A percentile compares a stretch with the other conserved stretches of the same genome.
These are phyloP conservation scores for Liquidambar formosana DNA, from an alignment of 164 flowering plant species.

Conservation along the genomic window DNA sequence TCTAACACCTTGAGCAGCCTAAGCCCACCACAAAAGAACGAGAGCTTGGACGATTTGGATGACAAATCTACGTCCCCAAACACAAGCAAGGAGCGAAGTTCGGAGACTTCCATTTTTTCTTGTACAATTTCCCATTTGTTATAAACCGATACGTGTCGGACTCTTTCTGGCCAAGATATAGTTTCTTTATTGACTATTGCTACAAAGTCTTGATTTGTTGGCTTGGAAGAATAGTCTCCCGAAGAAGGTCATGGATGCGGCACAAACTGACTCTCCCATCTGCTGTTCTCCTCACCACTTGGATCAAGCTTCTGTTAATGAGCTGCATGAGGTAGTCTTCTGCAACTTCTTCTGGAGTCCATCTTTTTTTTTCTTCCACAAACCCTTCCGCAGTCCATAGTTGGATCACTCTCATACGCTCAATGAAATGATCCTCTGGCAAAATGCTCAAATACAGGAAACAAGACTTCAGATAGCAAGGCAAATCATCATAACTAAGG, in stretches of 20 bases:
- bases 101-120: not conserved
- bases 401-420: constrained; percentile 9
- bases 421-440: constrained; percentile 10
- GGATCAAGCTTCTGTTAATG: constrained; percentile 16
- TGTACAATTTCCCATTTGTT: not conserved
- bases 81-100: constrained; percentile 15
- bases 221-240: constrained; percentile 2
- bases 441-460: constrained; percentile 11
- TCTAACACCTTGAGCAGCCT: constrained; percentile 34
- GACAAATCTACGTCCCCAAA: not conserved
- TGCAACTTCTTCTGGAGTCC: constrained; percentile 21
- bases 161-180: not conserved
- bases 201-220: too few relatives aligned
- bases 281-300: not conserved
- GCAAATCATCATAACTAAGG: constrained; percentile 20
- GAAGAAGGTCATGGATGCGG: constrained; percentile 8
- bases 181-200: not conserved
- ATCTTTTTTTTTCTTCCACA: not conserved
- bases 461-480: constrained; percentile 13
- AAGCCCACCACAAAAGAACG: not conserved
- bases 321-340: constrained; percentile 20
- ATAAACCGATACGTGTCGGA: constrained; percentile 27
- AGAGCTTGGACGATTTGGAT: not conserved
- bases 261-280: constrained; percentile 6
- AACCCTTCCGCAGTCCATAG: constrained; percentile 22